Base-by-base conservation (phyloP, 2,329 filamentous ascomycete species). In the Plenodomus biglobosus region DNA sequence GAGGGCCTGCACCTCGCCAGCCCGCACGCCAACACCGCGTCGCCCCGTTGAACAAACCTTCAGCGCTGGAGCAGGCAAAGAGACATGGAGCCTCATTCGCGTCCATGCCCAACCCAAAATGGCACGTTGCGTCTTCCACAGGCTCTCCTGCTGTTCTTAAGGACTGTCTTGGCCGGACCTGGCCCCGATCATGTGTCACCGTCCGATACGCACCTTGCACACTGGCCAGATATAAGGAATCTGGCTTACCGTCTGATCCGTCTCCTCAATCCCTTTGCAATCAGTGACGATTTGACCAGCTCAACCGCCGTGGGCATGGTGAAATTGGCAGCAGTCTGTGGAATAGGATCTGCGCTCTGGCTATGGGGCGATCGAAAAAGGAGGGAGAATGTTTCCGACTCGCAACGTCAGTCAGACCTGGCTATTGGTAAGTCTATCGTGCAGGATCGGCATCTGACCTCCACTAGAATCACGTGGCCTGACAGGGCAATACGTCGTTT, bases 61-160 rank as follows among this genome's bases (percentile, higher is more conserved):
- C 59, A 65, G 59, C 60, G n/a, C 54, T 50, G 52, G 51, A 46
- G 57, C 66, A 67, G 67, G 63, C 59, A 50, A 56, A 39, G 24
- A 50, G 50, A 45, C 44, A 72, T 72, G 69, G 64, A 70, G 58
- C 60, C 65, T 64, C 59, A 71, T 69, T 70, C 66, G 65, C 66
- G 55, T 59, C 53, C 51, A 52, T 54, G 52, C 46, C 52, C 50
- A 44, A 53, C 59, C 54, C 59, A 62, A 35, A 55, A 61, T 65
- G 66, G 64, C 62, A 65, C 66, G 64, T 66, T 66, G 53, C 61
- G 53, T 48, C 59, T 70, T 64, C 67, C 68, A 68, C 65, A 69
- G 64, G 62, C 67, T 60, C 59, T 71, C 55, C 46, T 70, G 55
- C 52, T 62, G 53, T 55, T 70, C 57, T 57, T 71, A 45, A 64